Conservation (phyloP, 768 basidiomycete species). For the Tulasnella sp. region DNA sequence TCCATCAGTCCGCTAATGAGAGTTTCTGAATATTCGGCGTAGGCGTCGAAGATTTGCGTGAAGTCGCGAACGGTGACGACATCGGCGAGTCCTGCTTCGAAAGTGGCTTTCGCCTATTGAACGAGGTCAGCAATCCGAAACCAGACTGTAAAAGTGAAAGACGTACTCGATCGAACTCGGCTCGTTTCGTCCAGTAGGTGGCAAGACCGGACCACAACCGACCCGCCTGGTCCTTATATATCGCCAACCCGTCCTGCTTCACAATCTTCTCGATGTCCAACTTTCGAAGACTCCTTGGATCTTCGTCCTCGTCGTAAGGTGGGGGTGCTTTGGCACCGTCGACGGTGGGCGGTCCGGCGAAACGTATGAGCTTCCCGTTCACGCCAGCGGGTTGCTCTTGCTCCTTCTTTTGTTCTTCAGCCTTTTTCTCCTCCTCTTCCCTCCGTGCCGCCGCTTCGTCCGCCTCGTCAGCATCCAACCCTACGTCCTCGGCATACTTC, state of each 20-base stretch:
- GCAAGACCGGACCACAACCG: slow-evolving; percentile 93
- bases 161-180: slow-evolving; percentile 66
- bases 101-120: slow-evolving; percentile 66
- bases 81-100: slow-evolving; percentile 76
- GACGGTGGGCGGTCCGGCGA: slow-evolving; percentile 56
- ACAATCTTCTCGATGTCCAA: slow-evolving; percentile 87
- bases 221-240: slow-evolving; percentile 97
- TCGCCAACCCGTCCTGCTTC: slow-evolving; percentile 72
- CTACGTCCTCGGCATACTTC: slow-evolving; percentile 85
- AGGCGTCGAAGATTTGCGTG: slow-evolving; percentile 95
- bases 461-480: slow-evolving; percentile 76
- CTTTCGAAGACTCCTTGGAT: slow-evolving; percentile 61
- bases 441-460: slow-evolving; percentile 50
- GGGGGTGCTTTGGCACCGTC: slow-evolving; percentile 39
- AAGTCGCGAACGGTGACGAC: slow-evolving; percentile 96
- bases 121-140: not conserved
- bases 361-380: slow-evolving; percentile 62
- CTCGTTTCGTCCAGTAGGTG: slow-evolving; percentile 97
- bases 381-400: slow-evolving; percentile 43
- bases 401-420: slow-evolving; percentile 37
- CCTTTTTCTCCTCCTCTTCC: slow-evolving; percentile 47
- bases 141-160: not conserved
- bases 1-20: slow-evolving; percentile 89
- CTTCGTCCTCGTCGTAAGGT: slow-evolving; percentile 76
- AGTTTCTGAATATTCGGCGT: slow-evolving; percentile 88